Conservation (phyloP, 2,329 filamentous ascomycete species). For the Monilinia fructigena region DNA sequence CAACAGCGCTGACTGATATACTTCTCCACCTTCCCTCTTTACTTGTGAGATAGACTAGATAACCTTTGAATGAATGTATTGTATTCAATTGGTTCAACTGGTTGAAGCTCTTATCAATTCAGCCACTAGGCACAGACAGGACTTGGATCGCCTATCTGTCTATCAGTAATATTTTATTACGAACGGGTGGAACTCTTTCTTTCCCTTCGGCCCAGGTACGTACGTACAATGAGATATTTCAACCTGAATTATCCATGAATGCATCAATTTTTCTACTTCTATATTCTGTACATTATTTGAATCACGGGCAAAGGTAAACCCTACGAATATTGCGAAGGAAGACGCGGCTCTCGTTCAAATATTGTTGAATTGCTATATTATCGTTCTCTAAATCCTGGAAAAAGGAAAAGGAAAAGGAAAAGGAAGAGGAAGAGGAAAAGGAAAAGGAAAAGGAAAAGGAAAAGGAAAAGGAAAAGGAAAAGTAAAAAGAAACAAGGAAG, state of each 20-base stretch:
- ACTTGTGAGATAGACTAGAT: neutral
- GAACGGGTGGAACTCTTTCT: slow-evolving; percentile 1
- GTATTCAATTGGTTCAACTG: slow-evolving; percentile 21
- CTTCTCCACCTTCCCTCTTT: slow-evolving; percentile 7
- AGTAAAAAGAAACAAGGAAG: no score
- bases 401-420: neutral
- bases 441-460: no score
- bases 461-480: no score
- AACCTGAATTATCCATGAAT: neutral
- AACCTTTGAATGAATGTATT: neutral
- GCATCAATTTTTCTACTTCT: neutral
- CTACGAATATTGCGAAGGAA: slow-evolving; percentile 14
- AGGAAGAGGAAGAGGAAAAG: no score
- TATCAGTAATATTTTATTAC: neutral
- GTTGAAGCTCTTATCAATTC: slow-evolving; percentile 32
- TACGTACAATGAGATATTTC: no score
- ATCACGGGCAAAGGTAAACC: slow-evolving; percentile 1
- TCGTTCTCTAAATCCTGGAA: neutral
- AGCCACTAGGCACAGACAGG: neutral
- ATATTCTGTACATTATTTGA: neutral
- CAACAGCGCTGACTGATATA: slow-evolving; percentile 10
- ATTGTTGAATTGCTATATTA: slow-evolving; percentile 2
- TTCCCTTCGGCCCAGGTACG: neutral
- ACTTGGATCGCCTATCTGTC: slow-evolving; percentile 17
- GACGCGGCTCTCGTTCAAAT: slow-evolving; percentile 17